Evolutionary conservation across 768 basidiomycete species (phyloP), one percentile per base, ranked within the genome.

Genomic region (Pholiota molesta): DNA sequence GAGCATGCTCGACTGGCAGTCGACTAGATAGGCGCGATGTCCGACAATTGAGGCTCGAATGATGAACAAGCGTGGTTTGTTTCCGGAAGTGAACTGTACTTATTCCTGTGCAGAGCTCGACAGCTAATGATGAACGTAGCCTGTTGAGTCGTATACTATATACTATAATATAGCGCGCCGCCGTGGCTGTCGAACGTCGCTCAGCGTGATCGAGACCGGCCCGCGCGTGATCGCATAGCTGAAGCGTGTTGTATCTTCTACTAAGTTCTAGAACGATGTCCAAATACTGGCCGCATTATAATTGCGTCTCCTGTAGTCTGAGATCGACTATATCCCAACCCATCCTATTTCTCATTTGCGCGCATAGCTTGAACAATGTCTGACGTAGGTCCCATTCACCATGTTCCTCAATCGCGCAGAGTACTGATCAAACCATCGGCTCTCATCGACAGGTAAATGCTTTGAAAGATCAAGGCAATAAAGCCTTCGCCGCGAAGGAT

Each of bases 381-480:
- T 57, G 74, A 78, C 69, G 79, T 80, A 67, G 59, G 79, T 75
- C 33, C 58, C 16, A 40, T 33, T 14, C 40, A 42, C 26, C 39
- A 28, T 29, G 26, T 39, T 28, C 59, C 14, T 9, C 21, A 19
- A 31, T 16, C n/a, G 19, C 19, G 31, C 29, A 42, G 29, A 31
- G 55, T 7, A 47, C 62, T 62, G n/a, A 61, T 52, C 26, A 39
- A n/a, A 14, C 35, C 35, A 37, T 37, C 35, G 35, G 14, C 42
- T 28, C 13, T 55, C 17, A 52, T 56, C 23, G 16, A 52, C 44
- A 80, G 78, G 81, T 76, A 35, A 81, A 81, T 72, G 78, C 86
- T 62, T 81, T 97, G 66, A 98, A 98, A 80, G 92, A 94, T 71
- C 87, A 87, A 71, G 96, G 95, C 70, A 98, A 98, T 83, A 95